Percentiles rank a stretch among this genome's conserved stretches.
phyloP scores from a whole-genome alignment of 2,329 filamentous ascomycete genomes.

The Berkeleyomyces basicola region DNA sequence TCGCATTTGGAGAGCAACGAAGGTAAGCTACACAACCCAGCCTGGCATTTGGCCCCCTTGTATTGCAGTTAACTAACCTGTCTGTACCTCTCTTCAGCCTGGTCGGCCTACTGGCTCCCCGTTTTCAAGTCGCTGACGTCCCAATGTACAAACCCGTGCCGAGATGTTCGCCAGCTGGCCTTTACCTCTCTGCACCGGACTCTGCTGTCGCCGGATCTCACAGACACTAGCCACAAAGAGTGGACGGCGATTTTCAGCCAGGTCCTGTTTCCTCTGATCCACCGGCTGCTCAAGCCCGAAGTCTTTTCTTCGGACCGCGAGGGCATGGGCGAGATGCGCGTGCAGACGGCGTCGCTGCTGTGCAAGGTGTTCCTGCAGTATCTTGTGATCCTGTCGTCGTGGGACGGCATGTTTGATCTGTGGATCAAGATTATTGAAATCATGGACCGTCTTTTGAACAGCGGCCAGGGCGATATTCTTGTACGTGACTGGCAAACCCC shows the following conservation, averaged over 20 bases:
- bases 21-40: slow-evolving; percentile 32
- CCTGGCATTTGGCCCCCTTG: not conserved
- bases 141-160: slow-evolving; percentile 87
- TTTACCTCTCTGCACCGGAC: slow-evolving; percentile 74
- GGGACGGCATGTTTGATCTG: slow-evolving; percentile 77
- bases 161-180: slow-evolving; percentile 79
- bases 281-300: slow-evolving; percentile 78
- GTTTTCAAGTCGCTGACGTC: slow-evolving; percentile 77
- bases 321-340: slow-evolving; percentile 89
- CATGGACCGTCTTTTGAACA: slow-evolving; percentile 92
- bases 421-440: slow-evolving; percentile 89
- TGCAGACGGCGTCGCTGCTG: slow-evolving; percentile 77
- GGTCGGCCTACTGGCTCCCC: slow-evolving; percentile 95
- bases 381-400: slow-evolving; percentile 65
- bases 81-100: slow-evolving; percentile 38
- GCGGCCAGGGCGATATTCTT: slow-evolving; percentile 75
- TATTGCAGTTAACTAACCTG: not conserved
- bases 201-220: slow-evolving; percentile 69
- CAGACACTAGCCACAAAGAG: slow-evolving; percentile 67
- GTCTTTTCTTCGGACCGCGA: slow-evolving; percentile 79
- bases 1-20: slow-evolving; percentile 80
- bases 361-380: slow-evolving; percentile 96
- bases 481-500: slow-evolving; percentile 32
- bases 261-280: slow-evolving; percentile 82
- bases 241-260: slow-evolving; percentile 93